phyloP scores from a whole-genome alignment of 495 filamentous ascomycete species.

The Daldinia concentrica region DNA sequence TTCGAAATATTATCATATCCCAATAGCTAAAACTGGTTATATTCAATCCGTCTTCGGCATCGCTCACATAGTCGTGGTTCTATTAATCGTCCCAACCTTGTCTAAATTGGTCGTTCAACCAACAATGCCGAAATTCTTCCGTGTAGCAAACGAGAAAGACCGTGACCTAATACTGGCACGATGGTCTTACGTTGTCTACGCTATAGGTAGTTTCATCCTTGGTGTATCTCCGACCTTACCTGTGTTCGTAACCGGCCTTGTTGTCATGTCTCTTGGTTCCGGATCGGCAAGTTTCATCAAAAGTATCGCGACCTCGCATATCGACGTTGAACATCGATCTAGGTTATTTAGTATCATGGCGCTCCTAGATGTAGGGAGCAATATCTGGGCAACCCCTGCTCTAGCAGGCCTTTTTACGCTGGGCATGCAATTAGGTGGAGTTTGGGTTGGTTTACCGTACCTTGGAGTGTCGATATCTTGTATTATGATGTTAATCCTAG shows the following conservation, averaged over 20 bases:
- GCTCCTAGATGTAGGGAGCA: slow-evolving; percentile 38
- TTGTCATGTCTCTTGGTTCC: slow-evolving; percentile 44
- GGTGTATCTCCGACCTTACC: slow-evolving; percentile 39
- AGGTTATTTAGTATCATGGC: slow-evolving; percentile 43
- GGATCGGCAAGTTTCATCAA: slow-evolving; percentile 43
- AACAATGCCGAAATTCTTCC: slow-evolving; percentile 28
- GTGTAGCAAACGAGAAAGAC: slow-evolving; percentile 32
- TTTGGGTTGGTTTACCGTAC: slow-evolving; percentile 47
- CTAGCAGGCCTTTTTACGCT: slow-evolving; percentile 45
- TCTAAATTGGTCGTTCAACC: slow-evolving; percentile 30
- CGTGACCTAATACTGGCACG: slow-evolving; percentile 42
- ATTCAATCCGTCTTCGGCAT: slow-evolving; percentile 46
- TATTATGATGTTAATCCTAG: slow-evolving; percentile 38
- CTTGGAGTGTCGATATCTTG: slow-evolving; percentile 42
- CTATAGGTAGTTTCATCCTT: slow-evolving; percentile 40
- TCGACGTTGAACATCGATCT: slow-evolving; percentile 40
- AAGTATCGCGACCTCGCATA: slow-evolving; percentile 39
- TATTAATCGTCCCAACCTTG: slow-evolving; percentile 40
- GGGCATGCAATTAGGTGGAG: slow-evolving; percentile 45
- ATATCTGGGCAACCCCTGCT: slow-evolving; percentile 41
- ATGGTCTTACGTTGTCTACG: slow-evolving; percentile 34
- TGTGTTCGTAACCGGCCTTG: slow-evolving; percentile 40
- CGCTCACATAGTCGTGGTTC: slow-evolving; percentile 38
- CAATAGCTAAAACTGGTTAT: slow-evolving; percentile 42
- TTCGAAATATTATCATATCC: slow-evolving; percentile 46